phyloP scores from a whole-genome alignment of 345 rosid genomes.

The Euphorbia peplus region DNA sequence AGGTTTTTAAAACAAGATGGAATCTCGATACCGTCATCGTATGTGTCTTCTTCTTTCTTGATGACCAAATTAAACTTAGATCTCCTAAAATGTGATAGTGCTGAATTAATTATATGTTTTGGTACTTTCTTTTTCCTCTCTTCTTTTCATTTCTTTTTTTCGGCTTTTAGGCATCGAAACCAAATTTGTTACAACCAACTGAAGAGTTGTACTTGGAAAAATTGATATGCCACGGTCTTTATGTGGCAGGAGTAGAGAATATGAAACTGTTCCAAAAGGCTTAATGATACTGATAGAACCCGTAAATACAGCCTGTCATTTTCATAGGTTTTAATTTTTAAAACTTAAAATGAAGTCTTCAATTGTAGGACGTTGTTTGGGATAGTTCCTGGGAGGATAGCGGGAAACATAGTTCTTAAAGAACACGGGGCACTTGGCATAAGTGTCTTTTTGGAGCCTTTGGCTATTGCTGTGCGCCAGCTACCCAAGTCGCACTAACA shows the following conservation, averaged over 20 bases:
- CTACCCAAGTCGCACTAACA: too few relatives aligned
- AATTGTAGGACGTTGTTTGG: not conserved
- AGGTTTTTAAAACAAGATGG: constrained; percentile 87
- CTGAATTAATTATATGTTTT: not conserved
- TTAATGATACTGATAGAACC: not conserved
- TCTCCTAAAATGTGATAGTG: not conserved
- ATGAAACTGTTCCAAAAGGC: too few relatives aligned
- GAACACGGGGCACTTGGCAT: too few relatives aligned
- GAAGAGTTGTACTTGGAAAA: not conserved
- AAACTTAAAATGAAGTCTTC: not conserved
- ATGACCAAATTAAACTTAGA: not conserved
- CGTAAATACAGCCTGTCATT: not conserved
- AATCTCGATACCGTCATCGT: constrained; percentile 96
- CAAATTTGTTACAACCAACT: not conserved
- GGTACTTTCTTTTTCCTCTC: too few relatives aligned
- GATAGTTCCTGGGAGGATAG: not conserved
- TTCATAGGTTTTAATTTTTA: not conserved
- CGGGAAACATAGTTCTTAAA: too few relatives aligned
- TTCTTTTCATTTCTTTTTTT: too few relatives aligned
- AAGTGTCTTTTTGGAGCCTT: too few relatives aligned
- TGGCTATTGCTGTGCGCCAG: too few relatives aligned
- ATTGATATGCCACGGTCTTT: not conserved
- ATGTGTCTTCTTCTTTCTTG: constrained; percentile 34
- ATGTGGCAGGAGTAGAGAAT: too few relatives aligned
- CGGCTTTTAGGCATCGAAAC: too few relatives aligned